These are phyloP conservation scores for Alternaria atra DNA, from an alignment of 2,329 filamentous ascomycete genomes.

Conservation along the genomic window DNA sequence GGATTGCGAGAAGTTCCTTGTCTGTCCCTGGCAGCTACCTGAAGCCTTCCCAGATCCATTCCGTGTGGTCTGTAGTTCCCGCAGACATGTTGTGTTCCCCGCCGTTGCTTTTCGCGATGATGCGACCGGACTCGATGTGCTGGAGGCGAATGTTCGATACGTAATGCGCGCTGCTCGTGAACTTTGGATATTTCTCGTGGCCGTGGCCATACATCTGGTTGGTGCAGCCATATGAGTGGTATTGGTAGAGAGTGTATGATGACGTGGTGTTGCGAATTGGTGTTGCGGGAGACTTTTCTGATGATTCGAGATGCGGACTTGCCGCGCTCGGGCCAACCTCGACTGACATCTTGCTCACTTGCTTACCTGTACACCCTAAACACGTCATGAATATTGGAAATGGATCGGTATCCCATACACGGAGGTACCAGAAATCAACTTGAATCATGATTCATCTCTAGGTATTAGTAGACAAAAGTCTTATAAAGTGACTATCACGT, in stretches of 20 bases:
- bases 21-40: slow-evolving; percentile 19
- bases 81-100: slow-evolving; percentile 23
- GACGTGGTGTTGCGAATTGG: slow-evolving; percentile 13
- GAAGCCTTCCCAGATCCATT: slow-evolving; percentile 2
- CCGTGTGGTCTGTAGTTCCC: slow-evolving; percentile 16
- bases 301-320: slow-evolving; percentile 18
- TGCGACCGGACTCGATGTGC: slow-evolving; percentile 22
- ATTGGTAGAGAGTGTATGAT: not conserved
- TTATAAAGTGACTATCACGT: not conserved
- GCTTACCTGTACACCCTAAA: not conserved
- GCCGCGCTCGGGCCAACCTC: slow-evolving; percentile 16
- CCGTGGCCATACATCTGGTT: slow-evolving; percentile 35
- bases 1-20: slow-evolving; percentile 41
- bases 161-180: slow-evolving; percentile 25
- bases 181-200: slow-evolving; percentile 23
- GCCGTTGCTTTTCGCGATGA: slow-evolving; percentile 18
- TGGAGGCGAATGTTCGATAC: slow-evolving; percentile 39
- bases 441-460: not conserved
- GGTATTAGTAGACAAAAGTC: not conserved
- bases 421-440: not conserved
- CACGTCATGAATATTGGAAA: not conserved
- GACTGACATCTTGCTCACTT: slow-evolving; percentile 14
- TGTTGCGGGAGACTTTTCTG: slow-evolving; percentile 23
- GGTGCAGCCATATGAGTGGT: slow-evolving; percentile 39
- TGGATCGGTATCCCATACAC: not conserved